phyloP scores from a whole-genome alignment of 108 stramenopile genomes.

The Aurantiochytrium sp. region DNA sequence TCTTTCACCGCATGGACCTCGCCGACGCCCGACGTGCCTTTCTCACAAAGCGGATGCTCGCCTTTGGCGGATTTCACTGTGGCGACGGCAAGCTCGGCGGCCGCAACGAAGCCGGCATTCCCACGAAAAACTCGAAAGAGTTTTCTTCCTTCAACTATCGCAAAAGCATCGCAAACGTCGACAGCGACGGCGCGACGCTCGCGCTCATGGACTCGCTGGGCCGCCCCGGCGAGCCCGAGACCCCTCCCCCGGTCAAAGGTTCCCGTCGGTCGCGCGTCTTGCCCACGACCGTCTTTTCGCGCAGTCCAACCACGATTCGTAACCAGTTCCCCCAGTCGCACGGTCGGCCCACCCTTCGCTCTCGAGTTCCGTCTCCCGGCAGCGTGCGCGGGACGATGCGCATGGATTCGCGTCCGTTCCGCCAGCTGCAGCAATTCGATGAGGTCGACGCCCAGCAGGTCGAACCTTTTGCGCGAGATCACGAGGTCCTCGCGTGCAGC shows the following conservation, averaged over 20 bases:
- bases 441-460: too few relatives aligned
- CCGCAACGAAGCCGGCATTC: not conserved
- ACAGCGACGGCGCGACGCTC: not conserved
- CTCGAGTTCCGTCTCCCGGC: too few relatives aligned
- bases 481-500: not conserved
- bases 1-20: not conserved
- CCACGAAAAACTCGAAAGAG: not conserved
- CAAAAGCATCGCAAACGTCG: not conserved
- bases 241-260: not conserved
- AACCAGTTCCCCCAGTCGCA: too few relatives aligned
- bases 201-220: not conserved
- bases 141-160: not conserved
- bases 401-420: too few relatives aligned
- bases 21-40: not conserved
- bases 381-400: too few relatives aligned
- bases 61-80: not conserved
- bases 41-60: constrained; percentile 5
- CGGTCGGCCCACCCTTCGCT: too few relatives aligned
- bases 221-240: not conserved
- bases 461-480: not conserved
- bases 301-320: too few relatives aligned
- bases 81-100: constrained; percentile 20
- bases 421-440: too few relatives aligned
- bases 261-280: not conserved
- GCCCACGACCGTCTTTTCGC: too few relatives aligned